A percentile compares a stretch with the other conserved stretches of the same genome.
phyloP scores from a whole-genome alignment of 2,329 filamentous ascomycete species.

The Sporothrix schenckii region DNA sequence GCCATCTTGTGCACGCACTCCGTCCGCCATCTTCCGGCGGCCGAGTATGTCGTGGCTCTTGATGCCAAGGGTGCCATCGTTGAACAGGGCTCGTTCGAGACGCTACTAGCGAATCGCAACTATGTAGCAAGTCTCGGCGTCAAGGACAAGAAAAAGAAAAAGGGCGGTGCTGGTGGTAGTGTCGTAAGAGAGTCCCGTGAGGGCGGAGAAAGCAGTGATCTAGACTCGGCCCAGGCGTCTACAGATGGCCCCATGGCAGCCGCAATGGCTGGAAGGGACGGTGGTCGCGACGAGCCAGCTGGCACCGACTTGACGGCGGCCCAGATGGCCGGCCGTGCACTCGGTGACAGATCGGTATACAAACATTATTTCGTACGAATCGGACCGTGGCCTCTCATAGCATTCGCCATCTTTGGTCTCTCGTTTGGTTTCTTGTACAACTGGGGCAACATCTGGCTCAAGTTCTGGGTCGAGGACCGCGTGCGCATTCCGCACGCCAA shows the following conservation, averaged over 20 bases:
- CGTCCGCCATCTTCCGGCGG: slow-evolving; percentile 46
- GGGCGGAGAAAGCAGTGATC: background rate
- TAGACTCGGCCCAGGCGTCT: background rate
- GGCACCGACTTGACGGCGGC: slow-evolving; percentile 20
- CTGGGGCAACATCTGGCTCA: slow-evolving; percentile 40
- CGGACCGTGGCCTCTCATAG: slow-evolving; percentile 25
- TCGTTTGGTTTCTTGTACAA: slow-evolving; percentile 38
- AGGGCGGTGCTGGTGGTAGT: background rate
- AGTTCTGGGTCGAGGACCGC: slow-evolving; percentile 39
- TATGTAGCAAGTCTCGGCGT: slow-evolving; percentile 48
- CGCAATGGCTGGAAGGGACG: background rate
- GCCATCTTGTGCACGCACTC: slow-evolving; percentile 47
- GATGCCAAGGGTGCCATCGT: slow-evolving; percentile 46
- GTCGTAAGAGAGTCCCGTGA: background rate
- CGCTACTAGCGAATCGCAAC: slow-evolving; percentile 45
- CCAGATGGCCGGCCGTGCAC: background rate
- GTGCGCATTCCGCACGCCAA: slow-evolving; percentile 32
- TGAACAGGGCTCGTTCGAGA: slow-evolving; percentile 50
- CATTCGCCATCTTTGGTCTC: slow-evolving; percentile 34
- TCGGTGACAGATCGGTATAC: slow-evolving; percentile 30
- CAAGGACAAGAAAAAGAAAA: slow-evolving; percentile 13
- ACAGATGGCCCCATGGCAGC: background rate
- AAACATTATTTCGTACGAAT: slow-evolving; percentile 39
- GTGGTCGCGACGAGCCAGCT: background rate
- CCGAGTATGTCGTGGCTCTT: slow-evolving; percentile 54